Evolutionary conservation across 192 early-diverging fungal species (phyloP).

Genomic region (Coemansia sp.): DNA sequence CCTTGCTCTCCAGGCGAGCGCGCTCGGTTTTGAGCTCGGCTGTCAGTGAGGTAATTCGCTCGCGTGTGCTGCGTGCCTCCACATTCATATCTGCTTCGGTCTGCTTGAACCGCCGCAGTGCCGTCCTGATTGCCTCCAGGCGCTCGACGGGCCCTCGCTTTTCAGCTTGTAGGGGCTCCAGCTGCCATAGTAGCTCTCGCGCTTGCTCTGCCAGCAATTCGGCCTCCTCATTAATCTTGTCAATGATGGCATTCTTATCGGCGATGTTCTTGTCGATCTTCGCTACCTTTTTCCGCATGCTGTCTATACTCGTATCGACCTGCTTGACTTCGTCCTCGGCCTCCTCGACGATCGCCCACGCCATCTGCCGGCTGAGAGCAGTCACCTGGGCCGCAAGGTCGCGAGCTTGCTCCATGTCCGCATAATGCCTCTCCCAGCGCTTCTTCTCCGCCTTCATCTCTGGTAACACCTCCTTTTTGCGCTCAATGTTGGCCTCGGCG

Average conservation of each 20-base stretch:
- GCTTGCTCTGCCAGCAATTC: constrained; percentile 30
- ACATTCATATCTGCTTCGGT: constrained; percentile 49
- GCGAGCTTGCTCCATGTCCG: constrained; percentile 63
- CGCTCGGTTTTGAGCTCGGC: constrained; percentile 34
- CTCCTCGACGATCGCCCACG: constrained; percentile 67
- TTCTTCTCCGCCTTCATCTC: constrained; percentile 67
- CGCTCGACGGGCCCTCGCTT: constrained; percentile 7
- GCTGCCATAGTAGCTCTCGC: constrained; percentile 11
- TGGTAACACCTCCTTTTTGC: constrained; percentile 65
- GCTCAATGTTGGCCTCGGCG: constrained; percentile 41
- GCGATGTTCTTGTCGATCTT: constrained; percentile 55
- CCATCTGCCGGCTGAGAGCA: constrained; percentile 63
- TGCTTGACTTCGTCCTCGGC: constrained; percentile 51
- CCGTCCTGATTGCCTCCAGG: constrained; percentile 14
- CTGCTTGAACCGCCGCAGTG: constrained; percentile 33
- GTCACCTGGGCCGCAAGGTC: constrained; percentile 58
- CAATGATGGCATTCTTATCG: constrained; percentile 46
- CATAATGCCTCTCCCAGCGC: constrained; percentile 63
- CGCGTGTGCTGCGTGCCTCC: constrained; percentile 44
- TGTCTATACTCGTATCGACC: constrained; percentile 27
- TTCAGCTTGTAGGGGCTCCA: constrained; percentile 30
- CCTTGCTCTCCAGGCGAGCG: constrained; percentile 29
- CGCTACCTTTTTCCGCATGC: constrained; percentile 17
- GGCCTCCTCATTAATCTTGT: constrained; percentile 47
- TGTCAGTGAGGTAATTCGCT: constrained; percentile 28